Evolutionary conservation across 2,329 filamentous ascomycete genomes (phyloP).

Genomic region (Apiospora phragmitis): DNA sequence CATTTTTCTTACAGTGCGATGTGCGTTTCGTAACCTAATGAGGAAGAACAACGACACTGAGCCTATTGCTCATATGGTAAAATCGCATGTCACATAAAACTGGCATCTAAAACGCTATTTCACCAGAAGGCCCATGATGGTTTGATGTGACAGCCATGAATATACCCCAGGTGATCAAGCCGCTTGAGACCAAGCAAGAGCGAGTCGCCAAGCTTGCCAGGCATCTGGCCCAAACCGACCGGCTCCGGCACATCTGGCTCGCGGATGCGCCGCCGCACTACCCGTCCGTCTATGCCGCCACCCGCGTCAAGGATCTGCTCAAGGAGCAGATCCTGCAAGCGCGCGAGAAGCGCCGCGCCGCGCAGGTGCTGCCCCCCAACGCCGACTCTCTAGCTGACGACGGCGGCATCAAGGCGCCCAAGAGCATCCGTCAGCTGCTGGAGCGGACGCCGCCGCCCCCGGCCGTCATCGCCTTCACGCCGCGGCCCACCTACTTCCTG

Average conservation of each 20-base stretch:
- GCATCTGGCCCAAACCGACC: not conserved
- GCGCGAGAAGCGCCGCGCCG: not conserved
- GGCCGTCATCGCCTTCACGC: constrained; percentile 1
- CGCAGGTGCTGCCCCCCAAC: too few species aligned
- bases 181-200: not conserved
- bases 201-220: not conserved
- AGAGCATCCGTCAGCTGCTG: not conserved
- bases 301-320: not conserved
- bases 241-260: not conserved
- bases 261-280: not conserved
- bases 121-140: not conserved
- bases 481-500: constrained; percentile 5
- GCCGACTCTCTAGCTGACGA: not conserved
- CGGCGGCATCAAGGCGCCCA: not conserved
- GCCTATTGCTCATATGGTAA: not conserved
- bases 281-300: not conserved
- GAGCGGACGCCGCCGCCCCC: not conserved
- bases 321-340: not conserved
- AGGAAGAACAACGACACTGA: not conserved
- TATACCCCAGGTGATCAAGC: not conserved
- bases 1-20: not conserved
- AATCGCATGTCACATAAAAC: not conserved
- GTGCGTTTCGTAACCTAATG: not conserved
- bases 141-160: not conserved
- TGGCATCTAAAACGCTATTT: not conserved